These are phyloP conservation scores for Byssoonygena ceratinophila DNA, from an alignment of 2,329 filamentous ascomycete species.

Conservation along the genomic window DNA sequence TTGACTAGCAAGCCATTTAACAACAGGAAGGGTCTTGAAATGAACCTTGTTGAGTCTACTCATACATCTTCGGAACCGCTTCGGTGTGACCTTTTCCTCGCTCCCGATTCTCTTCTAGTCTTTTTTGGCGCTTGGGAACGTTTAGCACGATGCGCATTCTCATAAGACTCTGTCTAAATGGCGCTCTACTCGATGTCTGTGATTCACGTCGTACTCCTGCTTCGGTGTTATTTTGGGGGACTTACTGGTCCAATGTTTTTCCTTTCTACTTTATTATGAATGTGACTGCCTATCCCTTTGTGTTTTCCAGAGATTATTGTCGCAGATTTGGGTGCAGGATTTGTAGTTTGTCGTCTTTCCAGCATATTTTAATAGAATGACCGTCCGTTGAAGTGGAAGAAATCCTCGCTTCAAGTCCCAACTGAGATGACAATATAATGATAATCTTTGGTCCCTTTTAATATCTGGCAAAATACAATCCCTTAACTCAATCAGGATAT, in stretches of 20 bases:
- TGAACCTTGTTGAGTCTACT: background rate
- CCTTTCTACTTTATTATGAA: conserved; percentile 9
- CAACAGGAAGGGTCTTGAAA: too few relatives aligned
- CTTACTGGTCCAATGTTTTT: conserved; percentile 10
- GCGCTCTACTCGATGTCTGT: conserved; percentile 4
- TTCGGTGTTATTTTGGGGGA: conserved; percentile 12
- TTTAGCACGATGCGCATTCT: conserved; percentile 9
- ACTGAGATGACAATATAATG: background rate
- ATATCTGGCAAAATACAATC: background rate
- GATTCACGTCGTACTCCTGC: conserved; percentile 7
- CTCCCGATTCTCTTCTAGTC: background rate
- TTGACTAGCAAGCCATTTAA: conserved; percentile 5
- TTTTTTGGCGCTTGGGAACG: conserved; percentile 1
- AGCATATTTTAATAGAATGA: conserved; percentile 9
- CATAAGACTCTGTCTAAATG: conserved; percentile 11
- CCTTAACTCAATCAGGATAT: background rate
- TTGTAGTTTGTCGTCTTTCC: conserved; percentile 10
- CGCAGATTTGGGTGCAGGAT: conserved; percentile 5
- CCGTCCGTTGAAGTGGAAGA: background rate
- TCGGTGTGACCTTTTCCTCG: background rate
- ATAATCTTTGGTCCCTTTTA: background rate
- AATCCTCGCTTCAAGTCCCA: background rate
- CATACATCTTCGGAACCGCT: too few relatives aligned
- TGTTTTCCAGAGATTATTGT: conserved; percentile 10
- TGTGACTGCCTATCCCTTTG: conserved; percentile 5